Conservation (phyloP, 2,329 filamentous ascomycete species). For the Curvularia hawaiiensis region DNA sequence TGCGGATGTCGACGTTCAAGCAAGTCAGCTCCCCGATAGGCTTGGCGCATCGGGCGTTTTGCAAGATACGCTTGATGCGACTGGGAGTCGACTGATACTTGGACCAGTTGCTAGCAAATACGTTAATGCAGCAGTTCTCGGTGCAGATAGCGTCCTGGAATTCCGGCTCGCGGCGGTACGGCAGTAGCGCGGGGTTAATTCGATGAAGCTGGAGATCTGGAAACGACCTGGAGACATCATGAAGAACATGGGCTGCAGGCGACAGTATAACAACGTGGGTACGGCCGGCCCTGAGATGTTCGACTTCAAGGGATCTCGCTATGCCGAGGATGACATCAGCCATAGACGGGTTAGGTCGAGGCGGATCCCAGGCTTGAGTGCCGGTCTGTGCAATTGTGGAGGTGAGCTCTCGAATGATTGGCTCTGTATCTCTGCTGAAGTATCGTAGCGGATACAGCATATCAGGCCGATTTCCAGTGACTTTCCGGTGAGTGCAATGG, state of each 20-base stretch:
- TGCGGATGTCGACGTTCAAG: constrained; percentile 29
- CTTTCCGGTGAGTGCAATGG: constrained; percentile 35
- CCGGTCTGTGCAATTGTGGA: constrained; percentile 25
- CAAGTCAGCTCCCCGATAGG: constrained; percentile 30
- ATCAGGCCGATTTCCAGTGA: constrained; percentile 36
- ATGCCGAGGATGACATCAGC: constrained; percentile 33
- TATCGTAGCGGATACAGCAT: constrained; percentile 28
- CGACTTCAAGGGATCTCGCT: constrained; percentile 25
- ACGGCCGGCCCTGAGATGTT: constrained; percentile 20
- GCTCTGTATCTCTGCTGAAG: constrained; percentile 20
- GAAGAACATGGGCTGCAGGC: constrained; percentile 28
- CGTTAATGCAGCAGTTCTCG: constrained; percentile 32
- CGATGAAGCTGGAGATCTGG: constrained; percentile 34
- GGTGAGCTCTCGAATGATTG: constrained; percentile 26
- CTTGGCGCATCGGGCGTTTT: constrained; percentile 30
- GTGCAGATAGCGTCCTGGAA: constrained; percentile 20
- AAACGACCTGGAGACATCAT: constrained; percentile 28
- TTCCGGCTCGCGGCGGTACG: constrained; percentile 23
- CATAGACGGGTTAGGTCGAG: constrained; percentile 39
- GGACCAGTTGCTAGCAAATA: constrained; percentile 33
- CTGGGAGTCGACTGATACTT: constrained; percentile 30
- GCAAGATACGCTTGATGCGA: constrained; percentile 33
- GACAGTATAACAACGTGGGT: constrained; percentile 39
- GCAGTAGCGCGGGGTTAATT: constrained; percentile 35
- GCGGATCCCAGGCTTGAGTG: constrained; percentile 33